These are phyloP conservation scores for Aspergillus clavatus DNA, from an alignment of 2,329 filamentous ascomycete genomes.

Conservation along the genomic window DNA sequence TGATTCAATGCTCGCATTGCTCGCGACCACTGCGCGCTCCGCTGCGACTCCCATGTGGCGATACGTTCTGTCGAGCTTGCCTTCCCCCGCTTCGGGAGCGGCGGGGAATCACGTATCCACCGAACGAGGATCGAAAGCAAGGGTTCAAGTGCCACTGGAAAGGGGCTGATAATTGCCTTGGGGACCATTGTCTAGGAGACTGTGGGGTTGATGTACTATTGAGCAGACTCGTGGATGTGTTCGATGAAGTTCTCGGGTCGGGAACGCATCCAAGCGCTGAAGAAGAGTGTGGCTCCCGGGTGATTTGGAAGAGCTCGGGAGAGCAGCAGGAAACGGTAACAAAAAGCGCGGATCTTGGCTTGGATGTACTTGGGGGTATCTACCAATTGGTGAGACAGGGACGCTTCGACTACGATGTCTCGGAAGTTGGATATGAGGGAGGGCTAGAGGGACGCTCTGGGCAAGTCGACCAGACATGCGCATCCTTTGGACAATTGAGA, in stretches of 20 bases:
- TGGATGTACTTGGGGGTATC: constrained; percentile 53
- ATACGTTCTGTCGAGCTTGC: constrained; percentile 70
- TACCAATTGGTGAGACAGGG: constrained; percentile 63
- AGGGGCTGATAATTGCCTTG: constrained; percentile 49
- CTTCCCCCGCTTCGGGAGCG: constrained; percentile 63
- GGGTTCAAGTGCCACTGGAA: constrained; percentile 68
- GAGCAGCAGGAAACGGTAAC: constrained; percentile 49
- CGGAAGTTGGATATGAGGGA: constrained; percentile 50
- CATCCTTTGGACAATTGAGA: constrained; percentile 55
- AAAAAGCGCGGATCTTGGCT: constrained; percentile 7
- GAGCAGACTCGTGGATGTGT: constrained; percentile 62
- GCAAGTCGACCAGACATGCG: constrained; percentile 40
- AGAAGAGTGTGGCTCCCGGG: constrained; percentile 27
- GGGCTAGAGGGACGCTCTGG: neutral
- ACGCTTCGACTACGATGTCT: constrained; percentile 50
- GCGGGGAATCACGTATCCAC: constrained; percentile 71
- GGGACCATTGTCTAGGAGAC: constrained; percentile 71
- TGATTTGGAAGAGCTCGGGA: constrained; percentile 6
- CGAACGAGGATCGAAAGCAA: constrained; percentile 58
- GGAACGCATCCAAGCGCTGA: neutral
- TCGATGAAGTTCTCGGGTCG: constrained; percentile 39
- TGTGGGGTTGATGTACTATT: constrained; percentile 73
- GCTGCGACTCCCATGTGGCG: constrained; percentile 75
- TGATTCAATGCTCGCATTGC: constrained; percentile 75
- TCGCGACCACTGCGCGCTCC: constrained; percentile 63